Evolutionary conservation across 331 rosid genomes (phyloP), one percentile per base, ranked within the genome.

Genomic region (Malus hybrid): DNA sequence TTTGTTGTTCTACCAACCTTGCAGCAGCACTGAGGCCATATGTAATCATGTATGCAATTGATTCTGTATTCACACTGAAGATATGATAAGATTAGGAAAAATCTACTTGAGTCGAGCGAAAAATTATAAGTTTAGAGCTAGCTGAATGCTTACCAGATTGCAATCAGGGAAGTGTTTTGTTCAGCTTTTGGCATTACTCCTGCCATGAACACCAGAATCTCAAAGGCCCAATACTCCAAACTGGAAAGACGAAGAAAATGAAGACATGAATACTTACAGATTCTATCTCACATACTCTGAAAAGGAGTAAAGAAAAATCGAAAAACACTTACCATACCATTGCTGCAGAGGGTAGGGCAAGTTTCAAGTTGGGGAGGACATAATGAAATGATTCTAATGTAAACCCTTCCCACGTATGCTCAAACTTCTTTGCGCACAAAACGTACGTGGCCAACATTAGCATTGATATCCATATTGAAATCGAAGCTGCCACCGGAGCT

Each of bases 181-280:
- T 87, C 82, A 2, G 99, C 71, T 61, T 90, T 83, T 56, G 93
- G 89, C 84, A 88, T 57, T 33, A 92, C 66, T 78, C 97, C 99
- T 13, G 96, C 93, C 77, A 94, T 84, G 78, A 94, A 73, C 73
- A 92, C 97, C 77, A 92, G 70, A 82, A 90, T 82, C 84, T 94
- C 99, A 30, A 92, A 92, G 53, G 93, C 99, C 99, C 93, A 89
- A 56, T 86, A 89, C 89, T 93, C 97, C 86, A 93, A 87, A 84
- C 96, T 93, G 69, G 84, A 79, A 86, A 36, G 18, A 5, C 1
- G 4, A 53, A 57, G 75, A 4, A 10, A 3, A 6, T 62, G 39
- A 62, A 28, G 66, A 22, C 39, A 0, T 39, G 13, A 39, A 39
- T 39, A 39, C 46, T 52, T 6, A 18, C 57, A 52, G 0, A 52